phyloP scores from a whole-genome alignment of 2,329 filamentous ascomycete genomes.

The Nemania abortiva region DNA sequence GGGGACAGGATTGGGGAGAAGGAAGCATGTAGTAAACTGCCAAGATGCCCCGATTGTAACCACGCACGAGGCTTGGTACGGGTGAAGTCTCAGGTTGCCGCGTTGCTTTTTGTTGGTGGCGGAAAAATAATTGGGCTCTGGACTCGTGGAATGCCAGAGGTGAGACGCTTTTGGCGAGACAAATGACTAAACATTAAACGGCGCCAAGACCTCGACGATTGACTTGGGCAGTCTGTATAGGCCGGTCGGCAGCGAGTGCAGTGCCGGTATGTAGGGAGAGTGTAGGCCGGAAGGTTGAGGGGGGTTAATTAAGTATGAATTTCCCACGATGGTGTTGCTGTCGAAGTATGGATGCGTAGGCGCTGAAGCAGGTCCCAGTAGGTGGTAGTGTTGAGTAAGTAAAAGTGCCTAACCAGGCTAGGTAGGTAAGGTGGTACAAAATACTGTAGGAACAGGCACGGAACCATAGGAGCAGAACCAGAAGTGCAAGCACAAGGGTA shows the following conservation, averaged over 20 bases:
- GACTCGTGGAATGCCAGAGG: constrained; percentile 27
- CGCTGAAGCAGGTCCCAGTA: neutral
- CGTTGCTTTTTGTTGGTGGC: constrained; percentile 28
- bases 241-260: neutral
- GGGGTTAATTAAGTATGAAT: constrained; percentile 5
- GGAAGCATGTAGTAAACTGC: constrained; percentile 11
- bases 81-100: constrained; percentile 31
- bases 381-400: neutral
- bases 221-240: constrained; percentile 21
- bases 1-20: neutral
- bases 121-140: constrained; percentile 21
- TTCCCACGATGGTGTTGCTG: neutral
- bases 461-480: constrained; percentile 22
- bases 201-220: constrained; percentile 29
- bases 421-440: constrained; percentile 1
- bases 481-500: neutral
- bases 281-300: neutral
- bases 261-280: neutral
- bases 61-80: constrained; percentile 32
- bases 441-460: constrained; percentile 24
- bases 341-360: neutral
- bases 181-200: constrained; percentile 19
- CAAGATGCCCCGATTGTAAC: constrained; percentile 23
- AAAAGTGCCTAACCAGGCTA: neutral
- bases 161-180: constrained; percentile 30